phyloP scores from a whole-genome alignment of 768 basidiomycete genomes.

The Hortiboletus campestris region DNA sequence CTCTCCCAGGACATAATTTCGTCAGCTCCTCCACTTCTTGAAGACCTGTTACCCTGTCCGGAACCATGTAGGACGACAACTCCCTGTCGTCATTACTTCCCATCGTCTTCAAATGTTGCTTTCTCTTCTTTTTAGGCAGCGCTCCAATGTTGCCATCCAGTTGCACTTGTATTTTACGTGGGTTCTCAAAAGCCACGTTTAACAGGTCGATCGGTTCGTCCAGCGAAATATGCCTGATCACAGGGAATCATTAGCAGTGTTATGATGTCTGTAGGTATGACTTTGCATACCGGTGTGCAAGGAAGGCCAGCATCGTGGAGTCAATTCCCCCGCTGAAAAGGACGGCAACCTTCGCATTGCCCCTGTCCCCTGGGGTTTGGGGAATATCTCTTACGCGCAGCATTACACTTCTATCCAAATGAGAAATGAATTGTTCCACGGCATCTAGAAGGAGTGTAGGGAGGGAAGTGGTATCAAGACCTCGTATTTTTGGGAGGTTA shows the following conservation, averaged over 20 bases:
- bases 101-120: constrained; percentile 19
- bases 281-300: constrained; percentile 66
- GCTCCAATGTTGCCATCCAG: constrained; percentile 45
- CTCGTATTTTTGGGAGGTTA: constrained; percentile 32
- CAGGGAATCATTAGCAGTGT: neutral
- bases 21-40: constrained; percentile 76
- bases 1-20: constrained; percentile 68
- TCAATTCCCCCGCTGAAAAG: constrained; percentile 98
- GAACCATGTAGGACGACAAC: constrained; percentile 64
- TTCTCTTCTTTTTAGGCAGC: constrained; percentile 45
- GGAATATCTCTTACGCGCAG: constrained; percentile 72
- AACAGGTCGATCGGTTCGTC: constrained; percentile 88
- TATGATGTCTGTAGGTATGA: neutral
- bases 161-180: constrained; percentile 63
- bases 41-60: constrained; percentile 83
- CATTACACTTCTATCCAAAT: constrained; percentile 65
- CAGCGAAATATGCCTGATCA: constrained; percentile 60
- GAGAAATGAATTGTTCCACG: constrained; percentile 50
- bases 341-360: constrained; percentile 66
- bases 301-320: constrained; percentile 76
- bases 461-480: constrained; percentile 28
- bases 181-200: constrained; percentile 95
- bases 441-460: constrained; percentile 30
- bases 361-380: constrained; percentile 32
- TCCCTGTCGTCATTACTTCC: constrained; percentile 12